Conservation (phyloP, 129 eudicot species). For the Flaveria sonorensis region DNA sequence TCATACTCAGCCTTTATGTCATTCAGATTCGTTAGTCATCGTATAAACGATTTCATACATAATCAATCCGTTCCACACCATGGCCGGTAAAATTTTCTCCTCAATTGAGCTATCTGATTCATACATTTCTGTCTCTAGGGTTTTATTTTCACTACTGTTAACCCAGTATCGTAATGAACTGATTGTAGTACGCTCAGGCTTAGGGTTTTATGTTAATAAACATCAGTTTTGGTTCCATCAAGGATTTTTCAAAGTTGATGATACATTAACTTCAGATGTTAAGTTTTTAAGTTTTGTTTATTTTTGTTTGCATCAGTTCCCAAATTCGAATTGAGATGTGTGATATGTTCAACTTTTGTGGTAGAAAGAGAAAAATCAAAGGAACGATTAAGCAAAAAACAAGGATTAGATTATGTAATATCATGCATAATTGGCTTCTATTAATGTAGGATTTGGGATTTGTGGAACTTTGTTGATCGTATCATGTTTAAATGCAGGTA, state of each 20-base stretch:
- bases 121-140: constrained; percentile 17
- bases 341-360: not conserved
- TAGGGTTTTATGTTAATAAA: not conserved
- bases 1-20: constrained; percentile 17
- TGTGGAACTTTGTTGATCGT: constrained; percentile 8
- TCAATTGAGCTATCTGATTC: constrained; percentile 8
- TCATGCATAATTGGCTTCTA: not conserved
- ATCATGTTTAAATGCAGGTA: constrained; percentile 42
- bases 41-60: not conserved
- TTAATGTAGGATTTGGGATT: not conserved
- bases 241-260: not conserved
- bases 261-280: not conserved
- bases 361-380: not conserved
- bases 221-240: not conserved
- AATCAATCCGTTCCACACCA: constrained; percentile 18
- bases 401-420: not conserved
- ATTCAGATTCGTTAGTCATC: constrained; percentile 16
- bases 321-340: not conserved
- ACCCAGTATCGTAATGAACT: not conserved
- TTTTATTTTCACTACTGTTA: not conserved
- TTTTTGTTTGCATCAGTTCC: not conserved
- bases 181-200: not conserved
- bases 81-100: constrained; percentile 23
- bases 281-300: too few species aligned
- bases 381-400: not conserved